Conservation (phyloP, 768 basidiomycete genomes). For the Calocybe cyanea region DNA sequence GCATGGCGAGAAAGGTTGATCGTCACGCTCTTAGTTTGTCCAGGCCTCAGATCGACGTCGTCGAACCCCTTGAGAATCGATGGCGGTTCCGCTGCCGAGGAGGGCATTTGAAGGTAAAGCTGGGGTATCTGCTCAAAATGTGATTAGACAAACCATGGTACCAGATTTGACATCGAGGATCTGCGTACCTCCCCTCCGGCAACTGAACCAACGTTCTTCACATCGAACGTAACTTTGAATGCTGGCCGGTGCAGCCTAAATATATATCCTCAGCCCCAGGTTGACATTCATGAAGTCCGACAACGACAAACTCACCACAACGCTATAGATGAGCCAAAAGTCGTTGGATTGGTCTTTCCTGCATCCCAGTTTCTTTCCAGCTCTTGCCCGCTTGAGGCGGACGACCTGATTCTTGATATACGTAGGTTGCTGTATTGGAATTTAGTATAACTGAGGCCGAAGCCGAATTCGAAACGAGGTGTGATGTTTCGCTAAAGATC, state of each 20-base stretch:
- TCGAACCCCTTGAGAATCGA: conserved; percentile 54
- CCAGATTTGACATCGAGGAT: background rate
- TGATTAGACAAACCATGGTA: background rate
- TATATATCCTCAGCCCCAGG: background rate
- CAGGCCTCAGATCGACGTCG: conserved; percentile 37
- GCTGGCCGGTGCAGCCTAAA: conserved; percentile 64
- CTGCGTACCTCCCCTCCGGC: conserved; percentile 52
- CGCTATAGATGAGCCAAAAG: conserved; percentile 56
- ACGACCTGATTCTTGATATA: conserved; percentile 37
- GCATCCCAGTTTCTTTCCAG: conserved; percentile 51
- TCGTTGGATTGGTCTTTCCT: conserved; percentile 52
- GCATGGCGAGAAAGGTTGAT: conserved; percentile 50
- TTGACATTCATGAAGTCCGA: conserved; percentile 2
- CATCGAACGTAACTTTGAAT: conserved; percentile 47
- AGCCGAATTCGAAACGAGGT: conserved; percentile 88
- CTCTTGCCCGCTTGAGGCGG: conserved; percentile 32
- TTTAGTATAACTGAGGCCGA: conserved; percentile 80
- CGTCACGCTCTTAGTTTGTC: conserved; percentile 30
- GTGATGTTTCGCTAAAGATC: conserved; percentile 53
- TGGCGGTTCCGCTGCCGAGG: conserved; percentile 49
- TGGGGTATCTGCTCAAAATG: conserved; percentile 43
- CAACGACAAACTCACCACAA: conserved; percentile 44
- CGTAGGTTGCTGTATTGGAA: conserved; percentile 68
- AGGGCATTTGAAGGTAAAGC: conserved; percentile 52
- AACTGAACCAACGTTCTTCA: conserved; percentile 50